phyloP scores from a whole-genome alignment of 345 rosid species.

The Hibiscus trionum region DNA sequence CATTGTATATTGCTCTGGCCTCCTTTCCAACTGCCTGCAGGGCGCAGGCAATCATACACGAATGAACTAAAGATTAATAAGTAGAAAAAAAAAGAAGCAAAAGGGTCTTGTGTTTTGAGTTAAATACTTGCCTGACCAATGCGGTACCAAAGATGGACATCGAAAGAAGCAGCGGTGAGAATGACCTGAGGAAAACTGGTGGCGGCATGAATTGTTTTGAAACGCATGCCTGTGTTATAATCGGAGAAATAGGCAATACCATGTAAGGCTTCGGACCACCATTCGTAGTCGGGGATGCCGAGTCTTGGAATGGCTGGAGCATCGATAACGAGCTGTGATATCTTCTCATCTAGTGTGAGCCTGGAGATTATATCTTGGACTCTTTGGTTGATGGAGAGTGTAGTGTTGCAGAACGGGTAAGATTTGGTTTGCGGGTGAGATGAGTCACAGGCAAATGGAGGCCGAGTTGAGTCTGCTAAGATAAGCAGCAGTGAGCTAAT shows the following conservation, averaged over 20 bases:
- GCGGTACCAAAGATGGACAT: slow-evolving; percentile 63
- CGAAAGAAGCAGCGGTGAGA: slow-evolving; percentile 73
- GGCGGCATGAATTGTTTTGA: slow-evolving; percentile 47
- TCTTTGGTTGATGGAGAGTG: slow-evolving; percentile 47
- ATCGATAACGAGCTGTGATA: slow-evolving; percentile 65
- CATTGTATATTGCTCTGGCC: slow-evolving; percentile 64
- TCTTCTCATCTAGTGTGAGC: slow-evolving; percentile 71
- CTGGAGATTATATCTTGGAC: slow-evolving; percentile 63
- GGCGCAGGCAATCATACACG: no score
- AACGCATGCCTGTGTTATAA: slow-evolving; percentile 34
- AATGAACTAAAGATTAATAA: no score
- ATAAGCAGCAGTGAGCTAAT: neutral
- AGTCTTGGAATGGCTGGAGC: slow-evolving; percentile 68
- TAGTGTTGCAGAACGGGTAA: slow-evolving; percentile 47
- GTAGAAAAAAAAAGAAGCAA: neutral
- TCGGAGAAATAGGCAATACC: slow-evolving; percentile 31
- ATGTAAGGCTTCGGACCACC: slow-evolving; percentile 97
- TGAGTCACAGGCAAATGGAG: slow-evolving; percentile 59
- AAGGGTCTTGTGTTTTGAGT: no score
- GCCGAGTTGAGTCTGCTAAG: slow-evolving; percentile 26
- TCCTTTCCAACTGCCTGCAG: slow-evolving; percentile 56
- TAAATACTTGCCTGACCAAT: slow-evolving; percentile 53
- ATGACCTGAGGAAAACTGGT: slow-evolving; percentile 94
- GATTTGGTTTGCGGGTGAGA: slow-evolving; percentile 38
- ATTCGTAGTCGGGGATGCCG: slow-evolving; percentile 67